A percentile compares a stretch with the other conserved stretches of the same genome.
phyloP scores from a whole-genome alignment of 768 basidiomycete genomes.

The Trametes elegans region DNA sequence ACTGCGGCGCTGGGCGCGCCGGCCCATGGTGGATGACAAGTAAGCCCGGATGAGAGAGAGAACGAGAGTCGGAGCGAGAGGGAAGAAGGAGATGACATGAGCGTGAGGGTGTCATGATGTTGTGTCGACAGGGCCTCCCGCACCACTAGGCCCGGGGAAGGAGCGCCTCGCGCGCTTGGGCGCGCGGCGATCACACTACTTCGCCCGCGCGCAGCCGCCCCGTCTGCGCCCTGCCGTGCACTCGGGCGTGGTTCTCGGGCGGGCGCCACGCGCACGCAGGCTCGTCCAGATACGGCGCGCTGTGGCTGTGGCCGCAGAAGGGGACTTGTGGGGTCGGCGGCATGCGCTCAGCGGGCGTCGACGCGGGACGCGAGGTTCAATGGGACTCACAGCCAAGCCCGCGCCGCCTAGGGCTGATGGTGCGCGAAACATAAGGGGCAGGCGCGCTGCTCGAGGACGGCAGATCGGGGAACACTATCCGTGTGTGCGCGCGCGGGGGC shows the following conservation, averaged over 20 bases:
- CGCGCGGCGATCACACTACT: too few species aligned
- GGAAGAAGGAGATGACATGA: not conserved
- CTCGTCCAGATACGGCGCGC: conserved; percentile 4
- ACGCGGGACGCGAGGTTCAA: conserved; percentile 8
- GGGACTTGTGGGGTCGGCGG: not conserved
- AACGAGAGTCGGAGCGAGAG: too few species aligned
- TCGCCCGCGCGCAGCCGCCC: too few species aligned
- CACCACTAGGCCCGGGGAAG: not conserved
- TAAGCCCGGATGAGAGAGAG: not conserved
- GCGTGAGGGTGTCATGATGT: not conserved
- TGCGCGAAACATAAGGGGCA: conserved; percentile 2
- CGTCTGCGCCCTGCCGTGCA: conserved; percentile 1
- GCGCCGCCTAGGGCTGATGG: conserved; percentile 15
- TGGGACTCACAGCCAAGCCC: conserved; percentile 15
- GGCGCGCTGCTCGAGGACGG: not conserved
- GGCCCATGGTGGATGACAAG: not conserved
- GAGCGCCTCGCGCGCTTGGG: not conserved
- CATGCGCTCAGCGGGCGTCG: conserved; percentile 11
- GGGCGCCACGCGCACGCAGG: not conserved
- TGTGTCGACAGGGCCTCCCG: not conserved
- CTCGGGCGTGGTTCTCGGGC: not conserved
- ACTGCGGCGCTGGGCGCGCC: not conserved
- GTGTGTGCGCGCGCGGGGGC: conserved; percentile 8
- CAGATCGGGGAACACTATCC: conserved; percentile 25
- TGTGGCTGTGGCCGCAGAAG: too few species aligned